phyloP scores from a whole-genome alignment of 1,284 basidiomycete genomes.

The Ustanciosporium gigantosporum region DNA sequence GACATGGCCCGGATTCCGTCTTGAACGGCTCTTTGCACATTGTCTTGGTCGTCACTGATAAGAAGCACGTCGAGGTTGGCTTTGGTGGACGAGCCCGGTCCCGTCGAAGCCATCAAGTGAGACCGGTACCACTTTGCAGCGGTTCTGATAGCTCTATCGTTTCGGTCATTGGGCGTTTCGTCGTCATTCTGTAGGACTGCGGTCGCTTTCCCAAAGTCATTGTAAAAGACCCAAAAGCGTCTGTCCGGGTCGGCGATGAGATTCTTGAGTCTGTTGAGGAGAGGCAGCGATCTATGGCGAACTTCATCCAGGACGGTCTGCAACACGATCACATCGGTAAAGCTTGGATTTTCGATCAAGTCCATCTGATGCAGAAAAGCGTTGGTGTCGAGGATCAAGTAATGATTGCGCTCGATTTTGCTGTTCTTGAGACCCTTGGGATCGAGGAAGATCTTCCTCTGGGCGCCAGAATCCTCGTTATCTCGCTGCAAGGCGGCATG shows the following conservation, averaged over 20 bases:
- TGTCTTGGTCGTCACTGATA: slow-evolving; percentile 80
- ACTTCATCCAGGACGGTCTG: slow-evolving; percentile 97
- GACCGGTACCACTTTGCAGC: slow-evolving; percentile 53
- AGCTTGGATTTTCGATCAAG: slow-evolving; percentile 48
- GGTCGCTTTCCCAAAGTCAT: slow-evolving; percentile 50
- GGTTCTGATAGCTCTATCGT: slow-evolving; percentile 56
- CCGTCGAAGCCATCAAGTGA: slow-evolving; percentile 42
- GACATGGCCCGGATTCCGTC: slow-evolving; percentile 48
- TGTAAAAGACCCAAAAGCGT: slow-evolving; percentile 55
- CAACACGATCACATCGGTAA: slow-evolving; percentile 70
- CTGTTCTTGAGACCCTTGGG: slow-evolving; percentile 34
- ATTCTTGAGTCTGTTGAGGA: slow-evolving; percentile 71
- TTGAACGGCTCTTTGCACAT: slow-evolving; percentile 68
- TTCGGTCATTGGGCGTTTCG: slow-evolving; percentile 58
- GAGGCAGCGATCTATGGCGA: slow-evolving; percentile 85
- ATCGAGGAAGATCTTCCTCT: slow-evolving; percentile 63
- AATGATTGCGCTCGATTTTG: slow-evolving; percentile 66
- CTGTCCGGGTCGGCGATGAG: slow-evolving; percentile 56
- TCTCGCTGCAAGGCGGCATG: slow-evolving; percentile 35
- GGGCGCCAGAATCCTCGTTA: slow-evolving; percentile 64
- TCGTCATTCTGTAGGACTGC: slow-evolving; percentile 38
- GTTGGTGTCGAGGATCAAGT: slow-evolving; percentile 91
- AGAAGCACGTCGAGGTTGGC: slow-evolving; percentile 49
- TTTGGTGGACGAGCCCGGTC: slow-evolving; percentile 22
- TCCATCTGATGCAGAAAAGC: slow-evolving; percentile 79